Conservation (phyloP, 2,329 filamentous ascomycete genomes). For the Ceratocystis albifundus region DNA sequence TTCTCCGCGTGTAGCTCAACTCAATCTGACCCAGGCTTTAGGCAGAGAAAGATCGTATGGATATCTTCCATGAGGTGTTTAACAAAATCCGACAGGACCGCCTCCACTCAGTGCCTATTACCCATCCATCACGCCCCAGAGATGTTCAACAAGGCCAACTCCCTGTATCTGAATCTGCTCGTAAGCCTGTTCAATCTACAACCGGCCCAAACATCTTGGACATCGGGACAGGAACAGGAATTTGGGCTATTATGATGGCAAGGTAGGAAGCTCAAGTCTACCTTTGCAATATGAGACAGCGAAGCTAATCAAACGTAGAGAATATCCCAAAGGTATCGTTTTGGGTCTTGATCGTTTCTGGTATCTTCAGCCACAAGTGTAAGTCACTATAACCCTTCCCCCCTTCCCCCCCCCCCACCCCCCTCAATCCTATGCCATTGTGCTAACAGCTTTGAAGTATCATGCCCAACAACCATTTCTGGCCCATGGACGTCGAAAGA, state of each 20-base stretch:
- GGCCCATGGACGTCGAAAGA: slow-evolving; percentile 61
- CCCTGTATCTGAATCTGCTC: not conserved
- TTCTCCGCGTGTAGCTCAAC: not conserved
- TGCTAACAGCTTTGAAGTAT: slow-evolving; percentile 41
- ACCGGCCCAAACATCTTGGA: slow-evolving; percentile 41
- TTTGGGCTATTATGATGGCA: slow-evolving; percentile 82
- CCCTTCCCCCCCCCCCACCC: no score
- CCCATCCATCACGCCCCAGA: not conserved
- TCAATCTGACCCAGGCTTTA: slow-evolving; percentile 29
- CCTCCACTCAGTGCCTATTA: slow-evolving; percentile 20
- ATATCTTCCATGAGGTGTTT: slow-evolving; percentile 72
- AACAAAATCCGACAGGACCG: slow-evolving; percentile 15
- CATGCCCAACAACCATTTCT: slow-evolving; percentile 56
- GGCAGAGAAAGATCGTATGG: slow-evolving; percentile 64
- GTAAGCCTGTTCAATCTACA: slow-evolving; percentile 17
- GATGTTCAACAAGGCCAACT: slow-evolving; percentile 1
- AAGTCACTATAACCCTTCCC: slow-evolving; percentile 25
- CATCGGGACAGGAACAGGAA: slow-evolving; percentile 76
- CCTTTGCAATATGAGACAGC: not conserved
- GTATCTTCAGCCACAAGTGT: slow-evolving; percentile 34
- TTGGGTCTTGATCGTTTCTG: slow-evolving; percentile 34
- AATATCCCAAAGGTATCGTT: slow-evolving; percentile 27
- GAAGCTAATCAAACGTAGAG: slow-evolving; percentile 9
- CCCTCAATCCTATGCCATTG: not conserved
- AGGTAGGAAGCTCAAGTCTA: slow-evolving; percentile 43